Conservation (phyloP, 2,329 filamentous ascomycete species). For the Colletotrichum chrysophilum region DNA sequence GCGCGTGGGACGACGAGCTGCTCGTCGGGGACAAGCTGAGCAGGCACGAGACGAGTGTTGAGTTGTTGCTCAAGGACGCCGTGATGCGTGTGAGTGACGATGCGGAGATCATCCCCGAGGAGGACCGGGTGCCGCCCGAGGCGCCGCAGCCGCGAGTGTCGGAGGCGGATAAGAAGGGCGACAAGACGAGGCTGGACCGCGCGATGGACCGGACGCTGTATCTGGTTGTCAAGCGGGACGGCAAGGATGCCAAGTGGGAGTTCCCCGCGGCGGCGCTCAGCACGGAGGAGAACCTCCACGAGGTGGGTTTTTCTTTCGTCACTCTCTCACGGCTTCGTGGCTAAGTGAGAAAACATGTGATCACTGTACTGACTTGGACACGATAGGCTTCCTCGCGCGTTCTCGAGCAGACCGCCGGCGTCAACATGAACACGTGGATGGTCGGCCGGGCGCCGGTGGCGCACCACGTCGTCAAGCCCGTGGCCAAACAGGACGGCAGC, state of each 20-base stretch:
- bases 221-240: conserved; percentile 78
- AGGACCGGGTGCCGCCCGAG: conserved; percentile 71
- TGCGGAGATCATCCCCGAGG: conserved; percentile 61
- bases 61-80: conserved; percentile 77
- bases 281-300: conserved; percentile 77
- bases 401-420: conserved; percentile 76
- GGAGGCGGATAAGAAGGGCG: conserved; percentile 78
- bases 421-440: conserved; percentile 99
- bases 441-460: conserved; percentile 90
- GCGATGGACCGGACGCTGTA: conserved; percentile 84
- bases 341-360: not conserved
- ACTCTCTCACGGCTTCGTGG: not conserved
- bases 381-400: conserved; percentile 80
- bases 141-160: conserved; percentile 73
- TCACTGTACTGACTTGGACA: not conserved
- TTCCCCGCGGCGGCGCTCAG: conserved; percentile 79
- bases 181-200: conserved; percentile 80
- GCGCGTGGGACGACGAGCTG: conserved; percentile 92
- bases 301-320: conserved; percentile 63
- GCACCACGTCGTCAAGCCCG: conserved; percentile 68
- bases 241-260: conserved; percentile 73
- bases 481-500: conserved; percentile 46
- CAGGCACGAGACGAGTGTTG: conserved; percentile 67
- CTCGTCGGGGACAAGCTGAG: conserved; percentile 74
- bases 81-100: conserved; percentile 67